Evolutionary conservation across 345 rosid genomes (phyloP).

Genomic region (rapeseed (Brassica napus)): Da-Ae NC_063442.1:25412501-25413000

Average conservation of each 20-base stretch:
- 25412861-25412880: background rate
- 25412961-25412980: background rate
- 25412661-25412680: background rate
- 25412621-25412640: background rate
- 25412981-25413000: background rate
- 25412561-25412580: background rate
- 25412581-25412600: background rate
- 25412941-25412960: background rate
- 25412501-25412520: background rate
- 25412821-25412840: background rate
- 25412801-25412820: background rate
- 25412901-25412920: background rate
- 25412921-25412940: background rate
- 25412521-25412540: background rate
- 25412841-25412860: background rate
- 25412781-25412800: background rate
- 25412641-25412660: background rate
- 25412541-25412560: background rate
- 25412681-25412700: background rate
- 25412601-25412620: background rate
- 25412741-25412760: background rate
- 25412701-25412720: background rate
- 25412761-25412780: background rate
- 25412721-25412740: background rate
- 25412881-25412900: background rate